Evolutionary conservation across 2,329 filamentous ascomycete species (phyloP).

Genomic region (Arthroderma sp.): DNA sequence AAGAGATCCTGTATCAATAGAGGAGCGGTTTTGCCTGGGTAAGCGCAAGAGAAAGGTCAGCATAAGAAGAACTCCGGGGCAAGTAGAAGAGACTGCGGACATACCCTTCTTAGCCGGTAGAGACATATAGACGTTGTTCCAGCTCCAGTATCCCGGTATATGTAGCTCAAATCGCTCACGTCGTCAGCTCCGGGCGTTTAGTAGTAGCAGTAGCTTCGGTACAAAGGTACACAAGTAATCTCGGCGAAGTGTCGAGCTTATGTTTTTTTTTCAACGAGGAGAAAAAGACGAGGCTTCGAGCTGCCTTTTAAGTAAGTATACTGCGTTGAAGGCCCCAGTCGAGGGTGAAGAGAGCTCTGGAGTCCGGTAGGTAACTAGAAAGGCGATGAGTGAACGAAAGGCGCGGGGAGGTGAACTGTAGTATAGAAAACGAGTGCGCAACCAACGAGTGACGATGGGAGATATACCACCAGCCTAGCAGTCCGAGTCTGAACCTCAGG

Average conservation of each 20-base stretch:
- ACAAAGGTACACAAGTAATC: too few species aligned
- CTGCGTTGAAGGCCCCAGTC: neutral
- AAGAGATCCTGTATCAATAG: constrained; percentile 37
- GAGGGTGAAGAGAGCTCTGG: neutral
- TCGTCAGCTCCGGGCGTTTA: neutral
- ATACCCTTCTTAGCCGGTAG: neutral
- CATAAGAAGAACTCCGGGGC: neutral
- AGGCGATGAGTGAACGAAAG: too few species aligned
- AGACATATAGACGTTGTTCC: constrained; percentile 1
- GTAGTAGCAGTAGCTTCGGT: neutral
- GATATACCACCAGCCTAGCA: too few species aligned
- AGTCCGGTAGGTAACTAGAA: too few species aligned
- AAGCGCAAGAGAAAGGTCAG: neutral
- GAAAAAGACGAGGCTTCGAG: neutral
- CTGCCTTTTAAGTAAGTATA: neutral
- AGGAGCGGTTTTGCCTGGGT: constrained; percentile 41
- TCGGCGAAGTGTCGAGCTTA: neutral
- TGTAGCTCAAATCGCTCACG: too few species aligned
- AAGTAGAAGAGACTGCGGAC: neutral
- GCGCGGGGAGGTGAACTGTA: too few species aligned
- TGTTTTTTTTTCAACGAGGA: neutral
- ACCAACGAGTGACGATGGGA: too few species aligned
- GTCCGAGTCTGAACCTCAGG: too few species aligned
- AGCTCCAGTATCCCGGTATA: neutral
- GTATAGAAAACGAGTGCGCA: too few species aligned